These are phyloP conservation scores for Scheffersomyces parashehatae DNA, from an alignment of 1,139 yeast species.

Conservation along the genomic window DNA sequence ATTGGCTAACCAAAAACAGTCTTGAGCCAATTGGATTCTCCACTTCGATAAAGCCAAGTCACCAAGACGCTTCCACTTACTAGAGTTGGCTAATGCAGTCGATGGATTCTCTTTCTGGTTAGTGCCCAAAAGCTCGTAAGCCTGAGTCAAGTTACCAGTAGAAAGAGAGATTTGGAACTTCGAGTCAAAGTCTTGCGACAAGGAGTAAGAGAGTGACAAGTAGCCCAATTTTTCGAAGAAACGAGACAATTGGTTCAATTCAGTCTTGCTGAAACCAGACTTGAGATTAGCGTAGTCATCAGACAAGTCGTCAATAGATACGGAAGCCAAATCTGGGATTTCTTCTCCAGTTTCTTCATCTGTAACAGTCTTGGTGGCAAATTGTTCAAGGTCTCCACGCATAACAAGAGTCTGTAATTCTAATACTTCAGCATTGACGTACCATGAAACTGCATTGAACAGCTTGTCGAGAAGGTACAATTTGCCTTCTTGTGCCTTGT, in stretches of 20 bases:
- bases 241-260: constrained; percentile 80
- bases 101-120: constrained; percentile 53
- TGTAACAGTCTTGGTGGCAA: constrained; percentile 28
- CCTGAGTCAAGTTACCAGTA: constrained; percentile 68
- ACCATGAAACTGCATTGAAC: constrained; percentile 79
- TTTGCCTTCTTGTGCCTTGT: constrained; percentile 84
- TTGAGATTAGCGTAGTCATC: constrained; percentile 48
- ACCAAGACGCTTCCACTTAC: constrained; percentile 89
- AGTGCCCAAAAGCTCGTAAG: constrained; percentile 65
- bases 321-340: constrained; percentile 50
- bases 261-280: constrained; percentile 60
- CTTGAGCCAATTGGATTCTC: constrained; percentile 80
- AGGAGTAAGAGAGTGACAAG: constrained; percentile 74
- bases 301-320: constrained; percentile 64
- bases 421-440: constrained; percentile 77
- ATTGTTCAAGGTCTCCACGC: constrained; percentile 80
- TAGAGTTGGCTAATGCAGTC: constrained; percentile 33
- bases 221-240: constrained; percentile 93
- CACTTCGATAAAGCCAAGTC: constrained; percentile 79
- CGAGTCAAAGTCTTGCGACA: constrained; percentile 84
- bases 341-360: constrained; percentile 45
- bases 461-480: constrained; percentile 91
- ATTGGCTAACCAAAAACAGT: constrained; percentile 75
- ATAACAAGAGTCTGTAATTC: constrained; percentile 94
- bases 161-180: constrained; percentile 74